phyloP scores from a whole-genome alignment of 2,329 filamentous ascomycete genomes.

The Colletotrichum camelliae region DNA sequence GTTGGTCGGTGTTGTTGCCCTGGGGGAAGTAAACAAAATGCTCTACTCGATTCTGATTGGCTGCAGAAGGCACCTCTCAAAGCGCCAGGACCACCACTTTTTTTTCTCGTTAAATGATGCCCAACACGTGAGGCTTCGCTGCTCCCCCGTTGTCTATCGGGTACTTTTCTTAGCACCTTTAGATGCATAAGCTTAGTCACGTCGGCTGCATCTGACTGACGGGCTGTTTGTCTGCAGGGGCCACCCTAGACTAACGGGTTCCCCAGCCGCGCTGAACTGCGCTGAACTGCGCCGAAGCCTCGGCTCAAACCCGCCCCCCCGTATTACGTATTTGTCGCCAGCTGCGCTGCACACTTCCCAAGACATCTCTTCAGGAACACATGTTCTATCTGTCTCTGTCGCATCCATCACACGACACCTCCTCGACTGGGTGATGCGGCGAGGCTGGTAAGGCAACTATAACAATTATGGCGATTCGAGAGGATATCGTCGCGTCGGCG shows the following conservation, averaged over 20 bases:
- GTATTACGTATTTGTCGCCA: conserved; percentile 3
- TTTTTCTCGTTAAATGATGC: not conserved
- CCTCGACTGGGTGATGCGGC: not conserved
- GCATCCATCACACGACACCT: not conserved
- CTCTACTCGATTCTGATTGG: conserved; percentile 10
- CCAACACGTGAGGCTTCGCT: conserved; percentile 8
- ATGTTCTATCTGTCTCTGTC: not conserved
- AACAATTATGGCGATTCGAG: conserved; percentile 78
- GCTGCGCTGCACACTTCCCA: not conserved
- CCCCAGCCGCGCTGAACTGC: conserved; percentile 4
- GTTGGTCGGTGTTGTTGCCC: conserved; percentile 36
- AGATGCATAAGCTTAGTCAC: not conserved
- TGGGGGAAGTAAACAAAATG: conserved; percentile 48
- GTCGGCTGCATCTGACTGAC: not conserved
- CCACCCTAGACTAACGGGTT: not conserved
- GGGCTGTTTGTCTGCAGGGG: not conserved
- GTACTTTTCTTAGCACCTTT: not conserved
- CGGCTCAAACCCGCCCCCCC: conserved; percentile 29
- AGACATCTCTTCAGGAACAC: not conserved
- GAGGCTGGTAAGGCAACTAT: not conserved
- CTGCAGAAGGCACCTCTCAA: conserved; percentile 18
- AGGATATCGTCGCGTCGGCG: conserved; percentile 88
- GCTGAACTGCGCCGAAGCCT: conserved; percentile 24
- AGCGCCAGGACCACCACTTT: not conserved
- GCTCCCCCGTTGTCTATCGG: not conserved